These are phyloP conservation scores for Ogataea naganishii DNA, from an alignment of 805 yeast genomes.

Conservation along the genomic window DNA sequence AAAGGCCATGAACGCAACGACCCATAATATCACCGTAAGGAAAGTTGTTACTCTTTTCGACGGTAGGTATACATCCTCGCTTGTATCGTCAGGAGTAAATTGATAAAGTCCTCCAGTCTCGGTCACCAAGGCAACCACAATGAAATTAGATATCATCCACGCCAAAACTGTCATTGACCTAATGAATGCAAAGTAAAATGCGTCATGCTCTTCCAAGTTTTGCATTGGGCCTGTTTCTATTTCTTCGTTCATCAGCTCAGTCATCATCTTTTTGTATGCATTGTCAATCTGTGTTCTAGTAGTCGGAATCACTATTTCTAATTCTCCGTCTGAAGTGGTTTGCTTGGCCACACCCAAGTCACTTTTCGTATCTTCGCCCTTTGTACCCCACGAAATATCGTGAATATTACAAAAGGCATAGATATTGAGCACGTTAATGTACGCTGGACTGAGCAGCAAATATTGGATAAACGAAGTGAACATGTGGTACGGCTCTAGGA, in stretches of 20 bases:
- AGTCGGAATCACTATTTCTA: conserved; percentile 68
- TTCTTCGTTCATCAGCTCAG: conserved; percentile 38
- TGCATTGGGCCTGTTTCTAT: conserved; percentile 20
- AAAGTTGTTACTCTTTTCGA: conserved; percentile 49
- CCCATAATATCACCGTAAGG: conserved; percentile 81
- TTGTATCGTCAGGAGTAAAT: conserved; percentile 25
- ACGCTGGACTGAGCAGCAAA: conserved; percentile 76
- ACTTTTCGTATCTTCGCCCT: conserved; percentile 65
- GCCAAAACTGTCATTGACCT: conserved; percentile 81
- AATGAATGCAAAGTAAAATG: conserved; percentile 82
- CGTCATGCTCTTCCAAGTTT: conserved; percentile 41
- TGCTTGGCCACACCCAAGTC: conserved; percentile 80
- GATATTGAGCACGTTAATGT: conserved; percentile 83
- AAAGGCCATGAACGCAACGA: conserved; percentile 84
- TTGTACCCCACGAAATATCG: conserved; percentile 97
- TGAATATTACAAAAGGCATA: conserved; percentile 95
- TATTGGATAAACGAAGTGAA: conserved; percentile 82
- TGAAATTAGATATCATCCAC: conserved; percentile 85
- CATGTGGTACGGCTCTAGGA: conserved; percentile 91
- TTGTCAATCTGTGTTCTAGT: conserved; percentile 69
- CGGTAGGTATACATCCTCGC: conserved; percentile 21
- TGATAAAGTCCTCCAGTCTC: conserved; percentile 73
- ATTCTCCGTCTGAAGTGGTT: conserved; percentile 51
- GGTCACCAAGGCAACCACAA: conserved; percentile 73
- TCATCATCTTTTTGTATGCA: conserved; percentile 57